Evolutionary conservation across 2,329 filamentous ascomycete species (phyloP), one percentile per base, ranked within the genome.

Genomic region (Escovopsis sp.): DNA sequence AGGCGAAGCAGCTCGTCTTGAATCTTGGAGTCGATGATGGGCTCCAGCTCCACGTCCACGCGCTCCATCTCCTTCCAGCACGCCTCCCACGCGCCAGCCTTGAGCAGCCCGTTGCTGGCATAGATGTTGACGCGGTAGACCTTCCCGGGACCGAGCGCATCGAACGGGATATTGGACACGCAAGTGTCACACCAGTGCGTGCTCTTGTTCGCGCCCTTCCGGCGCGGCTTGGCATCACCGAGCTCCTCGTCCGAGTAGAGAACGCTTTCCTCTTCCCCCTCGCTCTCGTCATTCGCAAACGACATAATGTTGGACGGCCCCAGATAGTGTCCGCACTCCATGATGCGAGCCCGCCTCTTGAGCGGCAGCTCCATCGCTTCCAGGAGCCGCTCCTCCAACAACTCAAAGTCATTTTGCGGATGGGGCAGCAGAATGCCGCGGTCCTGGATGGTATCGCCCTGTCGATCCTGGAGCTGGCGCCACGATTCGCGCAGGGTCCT

Each of bases 21-120:
- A 11, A 81, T 56, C 1, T 67, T 61, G 0, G 73, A 59, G 15
- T 77, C 73, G 10, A 87, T 71, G 54, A 80, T 74, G 4, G 91
- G 83, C 53, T 84, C 77, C 41, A 98, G 76, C 60, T 96, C 89
- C 2, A 94, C 85, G 55, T 98, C 91, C 0, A 96, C 85, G n/a
- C 89, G 76, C 63, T 98, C 91, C 91, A 98, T 98, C 61, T 96
- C 89, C 51, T 77, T 83, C 89, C 89, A 98, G 45, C 85, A 89
- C 2, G 88, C 88, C 4, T 77, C 76, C 91, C 91, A 98, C 0
- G 91, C 89, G 0, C 86, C 86, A 5, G 85, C 80, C 45, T 80
- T 77, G 85, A 98, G 94, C 39, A 96, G 66, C 0, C 91, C 91
- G 59, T 96, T 98, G 41, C 87, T 89, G 1, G 91, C 91, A 55